A percentile compares a stretch with the other conserved stretches of the same genome.
Evolutionary conservation across 192 early-diverging fungal genomes (phyloP).

Genomic region (Podila clonocystis): DNA sequence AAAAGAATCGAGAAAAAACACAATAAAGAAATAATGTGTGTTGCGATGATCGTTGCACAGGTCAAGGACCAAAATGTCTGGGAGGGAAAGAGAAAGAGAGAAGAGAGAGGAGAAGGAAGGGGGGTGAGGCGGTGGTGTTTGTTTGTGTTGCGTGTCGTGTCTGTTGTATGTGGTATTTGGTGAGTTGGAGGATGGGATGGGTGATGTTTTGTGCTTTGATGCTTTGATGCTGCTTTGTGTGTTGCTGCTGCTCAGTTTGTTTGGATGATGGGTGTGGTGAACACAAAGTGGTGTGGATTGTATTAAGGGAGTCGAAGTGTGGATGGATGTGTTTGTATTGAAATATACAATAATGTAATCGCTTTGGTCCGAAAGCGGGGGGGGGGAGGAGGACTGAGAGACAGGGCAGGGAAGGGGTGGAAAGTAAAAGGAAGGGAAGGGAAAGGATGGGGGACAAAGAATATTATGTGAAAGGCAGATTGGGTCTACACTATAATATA

Average conservation of each 20-base stretch:
- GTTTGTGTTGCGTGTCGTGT: background rate
- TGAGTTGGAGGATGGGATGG: too few relatives aligned
- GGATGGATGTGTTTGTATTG: too few relatives aligned
- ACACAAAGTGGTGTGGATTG: too few relatives aligned
- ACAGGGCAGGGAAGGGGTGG: background rate
- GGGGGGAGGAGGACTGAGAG: conserved; percentile 3
- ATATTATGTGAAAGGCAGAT: conserved; percentile 2
- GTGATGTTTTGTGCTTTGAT: too few relatives aligned
- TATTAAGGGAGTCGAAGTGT: too few relatives aligned
- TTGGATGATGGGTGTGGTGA: too few relatives aligned
- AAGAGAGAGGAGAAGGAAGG: background rate
- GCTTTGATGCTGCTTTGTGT: too few relatives aligned
- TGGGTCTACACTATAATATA: background rate
- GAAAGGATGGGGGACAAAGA: background rate
- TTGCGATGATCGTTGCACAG: background rate
- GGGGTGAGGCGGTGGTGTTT: background rate
- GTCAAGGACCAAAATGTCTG: background rate
- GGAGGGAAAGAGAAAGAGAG: background rate
- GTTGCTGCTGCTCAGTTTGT: too few relatives aligned
- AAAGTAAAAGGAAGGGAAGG: too few relatives aligned
- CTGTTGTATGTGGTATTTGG: too few relatives aligned
- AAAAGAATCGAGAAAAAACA: background rate
- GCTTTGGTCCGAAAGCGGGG: conserved; percentile 1
- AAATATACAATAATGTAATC: background rate
- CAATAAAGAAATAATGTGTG: background rate